A percentile compares a stretch with the other conserved stretches of the same genome.
Evolutionary conservation across 768 basidiomycete genomes (phyloP).

Genomic region (Phanerochaete carnosa): DNA sequence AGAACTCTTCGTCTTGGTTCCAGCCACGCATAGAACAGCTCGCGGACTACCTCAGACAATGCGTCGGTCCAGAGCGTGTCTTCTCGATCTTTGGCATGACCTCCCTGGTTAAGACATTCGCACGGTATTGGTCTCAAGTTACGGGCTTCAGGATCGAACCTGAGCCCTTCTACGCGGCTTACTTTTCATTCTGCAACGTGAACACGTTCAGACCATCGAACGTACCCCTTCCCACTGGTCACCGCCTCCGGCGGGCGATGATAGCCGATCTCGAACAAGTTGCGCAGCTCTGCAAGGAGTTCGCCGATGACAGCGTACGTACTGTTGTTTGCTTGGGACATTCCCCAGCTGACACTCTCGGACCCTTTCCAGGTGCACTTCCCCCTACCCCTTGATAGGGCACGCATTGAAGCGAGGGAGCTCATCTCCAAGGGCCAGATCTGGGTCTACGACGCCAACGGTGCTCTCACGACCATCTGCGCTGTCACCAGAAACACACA

Average conservation of each 20-base stretch:
- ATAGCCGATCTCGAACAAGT: slow-evolving; percentile 36
- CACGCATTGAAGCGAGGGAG: slow-evolving; percentile 41
- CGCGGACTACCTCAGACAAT: slow-evolving; percentile 32
- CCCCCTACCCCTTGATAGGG: slow-evolving; percentile 35
- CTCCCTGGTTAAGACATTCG: slow-evolving; percentile 39
- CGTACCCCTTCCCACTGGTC: slow-evolving; percentile 27
- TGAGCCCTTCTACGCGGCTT: slow-evolving; percentile 50
- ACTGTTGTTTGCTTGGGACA: background rate
- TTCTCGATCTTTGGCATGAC: slow-evolving; percentile 50
- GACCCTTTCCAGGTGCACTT: slow-evolving; percentile 39
- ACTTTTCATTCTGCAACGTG: slow-evolving; percentile 41
- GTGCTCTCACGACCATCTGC: slow-evolving; percentile 45
- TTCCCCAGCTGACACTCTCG: slow-evolving; percentile 1
- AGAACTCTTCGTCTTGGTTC: slow-evolving; percentile 30
- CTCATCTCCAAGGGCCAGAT: slow-evolving; percentile 47
- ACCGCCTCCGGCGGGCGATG: slow-evolving; percentile 37
- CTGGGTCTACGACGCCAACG: slow-evolving; percentile 47
- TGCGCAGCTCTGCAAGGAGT: slow-evolving; percentile 45
- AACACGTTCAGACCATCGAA: slow-evolving; percentile 32
- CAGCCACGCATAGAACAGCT: slow-evolving; percentile 34
- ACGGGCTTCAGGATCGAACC: slow-evolving; percentile 35
- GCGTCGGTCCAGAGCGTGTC: slow-evolving; percentile 41
- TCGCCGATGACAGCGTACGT: slow-evolving; percentile 51
- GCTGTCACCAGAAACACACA: slow-evolving; percentile 53
- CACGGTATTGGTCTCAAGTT: slow-evolving; percentile 39